Conservation (phyloP, 768 basidiomycete genomes). For the Coprinellus micaceus region DNA sequence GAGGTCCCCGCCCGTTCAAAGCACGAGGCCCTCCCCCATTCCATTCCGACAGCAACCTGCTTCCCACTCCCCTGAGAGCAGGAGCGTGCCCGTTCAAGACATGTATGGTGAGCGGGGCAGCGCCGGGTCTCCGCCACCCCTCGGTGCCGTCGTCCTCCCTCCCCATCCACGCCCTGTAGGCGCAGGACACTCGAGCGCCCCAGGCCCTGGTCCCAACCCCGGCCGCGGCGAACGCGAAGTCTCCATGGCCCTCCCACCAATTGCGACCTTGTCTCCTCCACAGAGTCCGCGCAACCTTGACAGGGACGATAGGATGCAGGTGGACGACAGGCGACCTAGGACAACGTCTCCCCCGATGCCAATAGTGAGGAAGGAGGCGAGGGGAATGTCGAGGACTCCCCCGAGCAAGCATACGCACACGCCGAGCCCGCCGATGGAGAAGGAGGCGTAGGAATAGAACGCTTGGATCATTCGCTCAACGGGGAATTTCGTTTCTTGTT, state of each 20-base stretch:
- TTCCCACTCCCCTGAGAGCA: slow-evolving; percentile 66
- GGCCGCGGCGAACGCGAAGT: background rate
- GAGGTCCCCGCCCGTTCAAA: slow-evolving; percentile 52
- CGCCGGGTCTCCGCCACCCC: slow-evolving; percentile 44
- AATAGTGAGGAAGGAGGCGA: slow-evolving; percentile 38
- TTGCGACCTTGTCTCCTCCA: slow-evolving; percentile 62
- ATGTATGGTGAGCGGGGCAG: slow-evolving; percentile 28
- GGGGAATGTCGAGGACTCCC: slow-evolving; percentile 44
- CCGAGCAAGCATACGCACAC: slow-evolving; percentile 47
- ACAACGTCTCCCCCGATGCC: slow-evolving; percentile 51
- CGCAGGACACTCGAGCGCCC: slow-evolving; percentile 37
- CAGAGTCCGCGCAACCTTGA: slow-evolving; percentile 43
- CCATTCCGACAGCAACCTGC: slow-evolving; percentile 71
- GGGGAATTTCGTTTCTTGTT: background rate
- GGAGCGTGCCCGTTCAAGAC: slow-evolving; percentile 40
- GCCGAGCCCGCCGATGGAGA: slow-evolving; percentile 52
- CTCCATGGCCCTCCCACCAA: slow-evolving; percentile 60
- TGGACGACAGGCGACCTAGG: slow-evolving; percentile 38
- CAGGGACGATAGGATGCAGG: slow-evolving; percentile 53
- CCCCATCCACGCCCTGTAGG: slow-evolving; percentile 76
- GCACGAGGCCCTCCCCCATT: slow-evolving; percentile 64
- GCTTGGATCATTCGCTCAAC: background rate
- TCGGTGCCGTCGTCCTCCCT: slow-evolving; percentile 50
- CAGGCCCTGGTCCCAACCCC: background rate
- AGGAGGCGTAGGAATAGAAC: slow-evolving; percentile 28